Conservation (phyloP, 148 eudicot genomes). For the Rhododendron henanense region DNA sequence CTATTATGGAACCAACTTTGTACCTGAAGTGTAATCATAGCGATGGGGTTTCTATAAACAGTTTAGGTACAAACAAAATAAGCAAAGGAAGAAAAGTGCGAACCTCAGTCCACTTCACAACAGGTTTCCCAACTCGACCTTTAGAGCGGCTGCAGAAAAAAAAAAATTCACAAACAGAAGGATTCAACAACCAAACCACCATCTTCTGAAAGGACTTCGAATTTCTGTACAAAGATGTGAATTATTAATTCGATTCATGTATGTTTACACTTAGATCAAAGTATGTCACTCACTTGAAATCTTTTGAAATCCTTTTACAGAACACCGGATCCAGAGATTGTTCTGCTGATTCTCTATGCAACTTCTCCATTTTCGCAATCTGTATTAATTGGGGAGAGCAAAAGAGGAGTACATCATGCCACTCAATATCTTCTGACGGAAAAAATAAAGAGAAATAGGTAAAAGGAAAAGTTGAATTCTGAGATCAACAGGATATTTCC, state of each 20-base stretch:
- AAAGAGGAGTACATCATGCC: neutral
- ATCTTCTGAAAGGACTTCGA: neutral
- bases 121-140: constrained; percentile 80
- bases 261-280: constrained; percentile 8
- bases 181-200: neutral
- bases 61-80: constrained; percentile 8
- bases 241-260: neutral
- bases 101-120: constrained; percentile 74
- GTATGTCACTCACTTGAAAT: constrained; percentile 47
- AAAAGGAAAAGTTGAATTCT: neutral
- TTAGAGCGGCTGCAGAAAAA: constrained; percentile 48
- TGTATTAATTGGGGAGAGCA: constrained; percentile 12
- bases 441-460: neutral
- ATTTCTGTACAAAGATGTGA: neutral
- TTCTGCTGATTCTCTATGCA: constrained; percentile 33
- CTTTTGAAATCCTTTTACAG: constrained; percentile 46
- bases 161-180: neutral
- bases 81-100: constrained; percentile 17
- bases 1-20: constrained; percentile 62
- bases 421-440: neutral
- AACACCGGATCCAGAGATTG: constrained; percentile 36
- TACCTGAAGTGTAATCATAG: constrained; percentile 36
- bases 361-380: constrained; percentile 57
- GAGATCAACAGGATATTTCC: neutral
- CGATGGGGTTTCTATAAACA: neutral